Evolutionary conservation across 2,329 filamentous ascomycete genomes (phyloP), one percentile per base, ranked within the genome.

Genomic region (Graphium sp.): DNA sequence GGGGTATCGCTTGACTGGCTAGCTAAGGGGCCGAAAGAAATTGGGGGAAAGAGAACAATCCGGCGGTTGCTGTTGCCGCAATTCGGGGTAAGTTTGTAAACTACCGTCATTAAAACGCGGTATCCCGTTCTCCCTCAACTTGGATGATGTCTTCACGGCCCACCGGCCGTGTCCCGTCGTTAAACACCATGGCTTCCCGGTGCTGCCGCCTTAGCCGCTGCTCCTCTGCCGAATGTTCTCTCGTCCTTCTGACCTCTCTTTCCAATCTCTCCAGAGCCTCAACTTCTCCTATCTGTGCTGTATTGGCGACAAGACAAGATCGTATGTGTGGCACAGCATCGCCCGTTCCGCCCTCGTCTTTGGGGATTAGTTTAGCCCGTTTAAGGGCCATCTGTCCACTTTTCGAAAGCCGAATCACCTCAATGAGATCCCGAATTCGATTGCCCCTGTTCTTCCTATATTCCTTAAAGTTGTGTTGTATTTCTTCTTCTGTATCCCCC

Each of bases 181-280:
- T 87, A 32, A 93, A 58, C 13, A 94, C 84, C 68, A 94, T 85
- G 5, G 83, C 84, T 54, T 93, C 83, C 38, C 84, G 66, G 43
- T 87, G 67, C 28, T 81, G 66, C 37, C 84, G 66, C 34, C 83
- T 61, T 34, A 85, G 58, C 30, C 76, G 67, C 41, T 80, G 74
- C 47, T 87, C 80, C 44, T 73, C 73, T 6, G 52, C 58, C 34
- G 59, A 71, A 45, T 70, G 65, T 32, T 69, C 65, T 34, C 59
- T 41, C 3, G 48, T 44, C 20, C 52, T 41, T n/a, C n/a, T n/a
- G n/a, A n/a, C n/a, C n/a, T n/a, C n/a, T n/a, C n/a, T n/a, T n/a
- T n/a, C n/a, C n/a, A 8, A 14, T n/a, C n/a, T n/a, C n/a, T n/a
- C n/a, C n/a, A n/a, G n/a, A n/a, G n/a, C n/a, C n/a, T n/a, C n/a